These are phyloP conservation scores for Sphaerobolus stellatus DNA, from an alignment of 1,284 basidiomycete genomes.

Conservation along the genomic window DNA sequence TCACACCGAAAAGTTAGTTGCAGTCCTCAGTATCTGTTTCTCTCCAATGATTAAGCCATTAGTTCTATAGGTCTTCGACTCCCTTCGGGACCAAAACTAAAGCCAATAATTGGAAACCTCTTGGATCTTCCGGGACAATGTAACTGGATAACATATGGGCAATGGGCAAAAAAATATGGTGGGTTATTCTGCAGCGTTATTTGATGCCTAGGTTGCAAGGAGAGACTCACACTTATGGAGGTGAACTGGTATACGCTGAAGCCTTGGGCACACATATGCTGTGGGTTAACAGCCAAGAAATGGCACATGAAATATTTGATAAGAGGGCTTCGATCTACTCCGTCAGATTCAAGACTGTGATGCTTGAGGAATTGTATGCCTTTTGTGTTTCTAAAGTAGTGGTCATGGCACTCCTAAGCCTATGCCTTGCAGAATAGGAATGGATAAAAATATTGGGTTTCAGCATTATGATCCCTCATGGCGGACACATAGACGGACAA, in stretches of 20 bases:
- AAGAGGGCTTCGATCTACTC: slow-evolving; percentile 18
- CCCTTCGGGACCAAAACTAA: neutral
- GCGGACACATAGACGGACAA: too few species aligned
- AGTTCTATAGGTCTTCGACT: slow-evolving; percentile 1
- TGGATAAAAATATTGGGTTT: too few species aligned
- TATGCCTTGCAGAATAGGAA: too few species aligned
- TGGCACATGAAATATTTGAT: slow-evolving; percentile 14
- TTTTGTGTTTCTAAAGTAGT: neutral
- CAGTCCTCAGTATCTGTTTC: too few species aligned
- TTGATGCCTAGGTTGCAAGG: neutral
- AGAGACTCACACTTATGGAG: slow-evolving; percentile 9
- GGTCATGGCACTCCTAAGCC: too few species aligned
- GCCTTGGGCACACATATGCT: slow-evolving; percentile 14
- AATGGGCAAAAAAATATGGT: neutral
- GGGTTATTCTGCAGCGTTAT: neutral
- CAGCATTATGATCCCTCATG: too few species aligned
- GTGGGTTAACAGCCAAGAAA: slow-evolving; percentile 15
- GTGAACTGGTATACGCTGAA: slow-evolving; percentile 16
- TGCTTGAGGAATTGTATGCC: neutral
- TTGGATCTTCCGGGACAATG: neutral
- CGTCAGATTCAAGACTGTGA: slow-evolving; percentile 8
- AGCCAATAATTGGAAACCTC: neutral
- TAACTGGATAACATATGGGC: neutral
- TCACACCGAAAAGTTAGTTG: too few species aligned
- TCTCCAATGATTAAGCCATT: too few species aligned